Evolutionary conservation across 208 protist genomes (phyloP).

Genomic region (Histomonas meleagridis): DNA sequence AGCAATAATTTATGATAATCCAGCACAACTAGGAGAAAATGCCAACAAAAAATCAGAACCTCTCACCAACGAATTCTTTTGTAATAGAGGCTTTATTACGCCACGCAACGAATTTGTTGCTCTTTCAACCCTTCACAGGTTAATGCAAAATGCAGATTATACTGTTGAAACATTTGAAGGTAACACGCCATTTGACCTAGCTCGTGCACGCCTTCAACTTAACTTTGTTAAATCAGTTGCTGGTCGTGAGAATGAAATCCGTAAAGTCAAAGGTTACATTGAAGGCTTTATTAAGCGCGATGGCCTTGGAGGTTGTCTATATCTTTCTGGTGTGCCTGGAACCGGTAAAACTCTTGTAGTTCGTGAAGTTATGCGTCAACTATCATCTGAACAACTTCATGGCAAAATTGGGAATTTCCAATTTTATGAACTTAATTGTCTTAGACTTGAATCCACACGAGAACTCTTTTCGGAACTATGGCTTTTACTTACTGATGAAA

Average conservation of each 20-base stretch:
- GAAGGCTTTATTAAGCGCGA: background rate
- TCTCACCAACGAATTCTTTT: background rate
- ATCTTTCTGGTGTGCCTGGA: constrained; percentile 15
- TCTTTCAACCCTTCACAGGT: background rate
- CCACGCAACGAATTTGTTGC: background rate
- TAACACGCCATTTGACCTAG: background rate
- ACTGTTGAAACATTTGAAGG: background rate
- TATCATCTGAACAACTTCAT: background rate
- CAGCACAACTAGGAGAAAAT: background rate
- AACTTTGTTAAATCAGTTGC: background rate
- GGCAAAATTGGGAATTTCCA: background rate
- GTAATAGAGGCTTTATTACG: background rate
- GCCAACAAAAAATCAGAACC: background rate
- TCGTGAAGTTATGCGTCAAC: background rate
- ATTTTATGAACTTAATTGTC: constrained; percentile 25
- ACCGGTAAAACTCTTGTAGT: background rate
- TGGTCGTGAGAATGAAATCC: background rate
- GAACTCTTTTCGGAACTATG: background rate
- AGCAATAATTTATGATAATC: background rate
- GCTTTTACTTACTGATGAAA: background rate
- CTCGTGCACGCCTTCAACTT: background rate
- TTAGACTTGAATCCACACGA: background rate
- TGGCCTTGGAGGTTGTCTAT: background rate
- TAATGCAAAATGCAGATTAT: background rate
- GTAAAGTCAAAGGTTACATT: background rate